Evolutionary conservation across 768 basidiomycete genomes (phyloP).

Genomic region (Lactarius quietus): DNA sequence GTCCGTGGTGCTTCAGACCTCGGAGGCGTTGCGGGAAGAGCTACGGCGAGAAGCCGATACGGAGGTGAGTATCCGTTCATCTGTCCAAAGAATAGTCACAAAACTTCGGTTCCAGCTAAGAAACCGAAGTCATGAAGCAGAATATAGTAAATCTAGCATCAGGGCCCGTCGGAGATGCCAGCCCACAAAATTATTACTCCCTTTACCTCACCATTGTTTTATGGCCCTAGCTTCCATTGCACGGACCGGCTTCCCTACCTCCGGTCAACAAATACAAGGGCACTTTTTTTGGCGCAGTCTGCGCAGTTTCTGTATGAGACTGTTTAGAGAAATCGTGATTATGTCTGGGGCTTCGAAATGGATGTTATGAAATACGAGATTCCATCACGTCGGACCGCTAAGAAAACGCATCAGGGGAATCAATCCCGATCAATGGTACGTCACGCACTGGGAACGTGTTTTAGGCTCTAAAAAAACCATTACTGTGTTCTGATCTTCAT

Average conservation of each 20-base stretch:
- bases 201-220: neutral
- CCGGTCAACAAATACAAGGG: conserved; percentile 6
- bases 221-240: neutral
- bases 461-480: neutral
- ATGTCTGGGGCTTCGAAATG: neutral
- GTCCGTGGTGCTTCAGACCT: conserved; percentile 92
- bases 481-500: neutral
- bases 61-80: conserved; percentile 54
- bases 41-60: conserved; percentile 83
- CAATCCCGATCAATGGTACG: neutral
- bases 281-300: neutral
- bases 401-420: neutral
- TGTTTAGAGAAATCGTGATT: conserved; percentile 1
- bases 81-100: neutral
- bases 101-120: conserved; percentile 9
- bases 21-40: conserved; percentile 81
- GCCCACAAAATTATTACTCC: neutral
- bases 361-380: neutral
- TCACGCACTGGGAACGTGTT: neutral
- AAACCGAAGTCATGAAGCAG: conserved; percentile 16
- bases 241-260: neutral
- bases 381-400: neutral
- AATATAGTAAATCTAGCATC: neutral
- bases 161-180: conserved; percentile 1
- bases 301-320: neutral